Percentiles rank a stretch among this genome's conserved stretches.
Evolutionary conservation across 345 rosid genomes (phyloP).

Genomic region (Cochlearia excelsa): DNA sequence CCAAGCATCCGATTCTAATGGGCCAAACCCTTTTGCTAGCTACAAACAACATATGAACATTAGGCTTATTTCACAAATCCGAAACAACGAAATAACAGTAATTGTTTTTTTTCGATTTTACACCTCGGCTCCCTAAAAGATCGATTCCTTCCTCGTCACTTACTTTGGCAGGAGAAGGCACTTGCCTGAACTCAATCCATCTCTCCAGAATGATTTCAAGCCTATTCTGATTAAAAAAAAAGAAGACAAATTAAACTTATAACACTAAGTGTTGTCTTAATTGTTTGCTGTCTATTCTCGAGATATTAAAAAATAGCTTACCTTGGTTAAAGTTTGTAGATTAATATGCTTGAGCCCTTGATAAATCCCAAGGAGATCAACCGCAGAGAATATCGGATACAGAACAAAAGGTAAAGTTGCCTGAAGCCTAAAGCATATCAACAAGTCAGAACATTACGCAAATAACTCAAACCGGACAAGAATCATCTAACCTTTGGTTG

Average conservation of each 20-base stretch:
- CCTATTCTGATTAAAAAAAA: slow-evolving; percentile 54
- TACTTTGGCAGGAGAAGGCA: slow-evolving; percentile 75
- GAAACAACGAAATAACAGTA: not conserved
- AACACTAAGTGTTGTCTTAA: not conserved
- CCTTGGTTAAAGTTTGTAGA: slow-evolving; percentile 87
- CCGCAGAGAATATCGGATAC: slow-evolving; percentile 74
- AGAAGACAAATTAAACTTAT: not conserved
- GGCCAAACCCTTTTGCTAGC: slow-evolving; percentile 29
- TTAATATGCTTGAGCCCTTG: slow-evolving; percentile 81
- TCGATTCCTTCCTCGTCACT: slow-evolving; percentile 66
- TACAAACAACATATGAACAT: slow-evolving; percentile 11
- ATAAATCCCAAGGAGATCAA: slow-evolving; percentile 80
- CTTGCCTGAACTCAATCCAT: slow-evolving; percentile 56
- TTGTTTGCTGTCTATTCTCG: not conserved
- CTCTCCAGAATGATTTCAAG: slow-evolving; percentile 68
- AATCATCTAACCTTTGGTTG: slow-evolving; percentile 30
- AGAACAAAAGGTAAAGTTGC: slow-evolving; percentile 65
- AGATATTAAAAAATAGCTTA: slow-evolving; percentile 25
- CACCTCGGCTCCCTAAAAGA: slow-evolving; percentile 49
- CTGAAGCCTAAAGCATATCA: slow-evolving; percentile 44
- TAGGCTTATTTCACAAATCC: not conserved
- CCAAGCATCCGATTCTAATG: slow-evolving; percentile 28
- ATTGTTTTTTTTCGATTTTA: not conserved
- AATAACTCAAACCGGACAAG: not conserved
- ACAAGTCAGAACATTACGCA: slow-evolving; percentile 7